phyloP scores from a whole-genome alignment of 345 rosid species.

The Hypericum perforatum region DNA sequence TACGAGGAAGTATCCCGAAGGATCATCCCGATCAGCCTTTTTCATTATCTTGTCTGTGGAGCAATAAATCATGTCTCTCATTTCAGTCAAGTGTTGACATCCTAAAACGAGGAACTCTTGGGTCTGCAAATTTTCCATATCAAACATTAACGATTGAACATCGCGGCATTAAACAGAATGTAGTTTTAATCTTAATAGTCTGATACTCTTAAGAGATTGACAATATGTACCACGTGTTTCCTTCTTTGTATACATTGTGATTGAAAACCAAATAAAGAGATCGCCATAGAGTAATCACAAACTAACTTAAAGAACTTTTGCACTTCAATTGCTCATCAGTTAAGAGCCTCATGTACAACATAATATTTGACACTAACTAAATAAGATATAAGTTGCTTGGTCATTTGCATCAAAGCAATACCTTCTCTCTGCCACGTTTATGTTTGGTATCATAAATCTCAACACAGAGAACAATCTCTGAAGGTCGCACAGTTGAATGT shows the following conservation, averaged over 20 bases:
- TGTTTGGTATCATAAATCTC: slow-evolving; percentile 50
- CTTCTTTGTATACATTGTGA: too few relatives aligned
- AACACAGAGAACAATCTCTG: slow-evolving; percentile 60
- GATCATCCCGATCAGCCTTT: slow-evolving; percentile 56
- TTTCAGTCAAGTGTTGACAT: slow-evolving; percentile 50
- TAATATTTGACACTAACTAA: too few relatives aligned
- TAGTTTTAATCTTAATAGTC: slow-evolving; percentile 14
- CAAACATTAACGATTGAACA: slow-evolving; percentile 5
- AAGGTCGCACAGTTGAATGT: slow-evolving; percentile 25
- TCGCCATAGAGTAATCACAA: too few relatives aligned
- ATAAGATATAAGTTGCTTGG: too few relatives aligned
- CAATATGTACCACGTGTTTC: too few relatives aligned
- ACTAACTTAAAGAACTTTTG: too few relatives aligned
- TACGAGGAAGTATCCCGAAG: slow-evolving; percentile 84
- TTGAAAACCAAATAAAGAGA: too few relatives aligned
- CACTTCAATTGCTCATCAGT: too few relatives aligned
- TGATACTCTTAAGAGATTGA: too few relatives aligned
- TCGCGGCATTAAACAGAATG: background rate
- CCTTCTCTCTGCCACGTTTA: slow-evolving; percentile 36
- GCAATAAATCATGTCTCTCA: slow-evolving; percentile 78
- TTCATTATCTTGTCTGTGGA: slow-evolving; percentile 61
- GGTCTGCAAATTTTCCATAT: slow-evolving; percentile 27
- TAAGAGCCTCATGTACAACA: too few relatives aligned
- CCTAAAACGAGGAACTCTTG: slow-evolving; percentile 88
- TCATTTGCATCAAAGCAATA: slow-evolving; percentile 7